Evolutionary conservation across 208 protist species (phyloP).

Genomic region (Wallacemonas sp.): DNA sequence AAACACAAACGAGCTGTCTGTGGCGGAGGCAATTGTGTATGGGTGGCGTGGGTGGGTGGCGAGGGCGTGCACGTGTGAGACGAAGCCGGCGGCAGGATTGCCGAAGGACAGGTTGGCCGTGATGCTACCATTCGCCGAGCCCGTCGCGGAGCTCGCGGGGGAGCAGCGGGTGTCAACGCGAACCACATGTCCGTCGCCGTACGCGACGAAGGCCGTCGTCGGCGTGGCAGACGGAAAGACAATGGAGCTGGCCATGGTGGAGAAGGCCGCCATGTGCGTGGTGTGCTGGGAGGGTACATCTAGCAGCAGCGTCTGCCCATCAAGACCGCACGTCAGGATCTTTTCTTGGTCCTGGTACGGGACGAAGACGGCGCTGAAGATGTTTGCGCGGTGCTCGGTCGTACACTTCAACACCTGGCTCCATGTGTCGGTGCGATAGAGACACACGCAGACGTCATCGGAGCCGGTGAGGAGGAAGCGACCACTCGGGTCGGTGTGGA

Average conservation of each 20-base stretch:
- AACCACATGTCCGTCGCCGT: conserved; percentile 32
- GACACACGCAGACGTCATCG: conserved; percentile 40
- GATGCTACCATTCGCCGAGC: neutral
- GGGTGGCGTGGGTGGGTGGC: conserved; percentile 36
- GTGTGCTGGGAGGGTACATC: conserved; percentile 28
- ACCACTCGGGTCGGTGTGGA: conserved; percentile 27
- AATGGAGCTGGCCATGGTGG: conserved; percentile 30
- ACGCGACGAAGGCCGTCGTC: conserved; percentile 38
- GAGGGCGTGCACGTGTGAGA: conserved; percentile 27
- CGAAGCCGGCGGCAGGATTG: conserved; percentile 21
- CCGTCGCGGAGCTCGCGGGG: neutral
- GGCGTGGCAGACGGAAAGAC: conserved; percentile 27
- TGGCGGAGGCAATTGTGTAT: conserved; percentile 36
- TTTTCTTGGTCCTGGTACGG: conserved; percentile 12
- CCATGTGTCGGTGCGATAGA: conserved; percentile 31
- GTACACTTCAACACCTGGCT: conserved; percentile 19
- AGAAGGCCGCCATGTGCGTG: conserved; percentile 15
- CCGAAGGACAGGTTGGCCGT: conserved; percentile 8
- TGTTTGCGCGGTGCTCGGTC: conserved; percentile 49
- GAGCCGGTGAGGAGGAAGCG: conserved; percentile 45
- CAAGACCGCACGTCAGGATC: conserved; percentile 39
- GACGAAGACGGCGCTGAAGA: conserved; percentile 52
- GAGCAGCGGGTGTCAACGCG: conserved; percentile 36
- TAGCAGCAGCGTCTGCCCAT: conserved; percentile 37
- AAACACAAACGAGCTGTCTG: conserved; percentile 37